A percentile compares a stretch with the other conserved stretches of the same genome.
phyloP scores from a whole-genome alignment of 495 filamentous ascomycete genomes.

The Penicillium bovifimosum region DNA sequence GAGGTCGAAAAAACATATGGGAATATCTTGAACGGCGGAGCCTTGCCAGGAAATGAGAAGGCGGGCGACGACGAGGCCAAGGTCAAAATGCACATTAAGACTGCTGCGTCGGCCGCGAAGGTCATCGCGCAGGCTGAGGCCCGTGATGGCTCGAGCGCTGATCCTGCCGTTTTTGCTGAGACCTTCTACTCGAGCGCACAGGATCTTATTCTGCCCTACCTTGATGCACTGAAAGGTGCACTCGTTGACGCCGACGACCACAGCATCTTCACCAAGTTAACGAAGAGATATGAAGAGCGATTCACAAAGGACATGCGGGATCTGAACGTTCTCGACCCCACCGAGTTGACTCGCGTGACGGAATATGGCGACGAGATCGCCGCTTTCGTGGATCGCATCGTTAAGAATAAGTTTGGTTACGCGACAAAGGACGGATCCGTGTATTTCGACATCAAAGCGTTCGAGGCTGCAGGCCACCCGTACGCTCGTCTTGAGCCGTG shows the following conservation, averaged over 20 bases:
- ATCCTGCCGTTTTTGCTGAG: conserved; percentile 37
- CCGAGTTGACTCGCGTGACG: conserved; percentile 78
- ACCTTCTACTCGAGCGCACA: conserved; percentile 51
- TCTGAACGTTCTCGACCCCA: conserved; percentile 79
- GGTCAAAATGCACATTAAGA: conserved; percentile 88
- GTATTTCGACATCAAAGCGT: conserved; percentile 88
- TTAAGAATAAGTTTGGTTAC: conserved; percentile 85
- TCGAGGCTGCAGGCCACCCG: conserved; percentile 74
- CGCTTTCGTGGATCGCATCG: conserved; percentile 66
- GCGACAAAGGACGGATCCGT: conserved; percentile 75
- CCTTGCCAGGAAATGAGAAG: conserved; percentile 56
- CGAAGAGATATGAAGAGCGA: conserved; percentile 71
- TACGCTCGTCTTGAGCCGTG: conserved; percentile 87
- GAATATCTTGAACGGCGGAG: conserved; percentile 45
- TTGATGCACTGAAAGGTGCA: conserved; percentile 71
- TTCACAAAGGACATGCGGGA: conserved; percentile 81
- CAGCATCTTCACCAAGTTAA: conserved; percentile 72
- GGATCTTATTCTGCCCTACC: conserved; percentile 76
- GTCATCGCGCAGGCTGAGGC: conserved; percentile 44
- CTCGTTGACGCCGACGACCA: conserved; percentile 72
- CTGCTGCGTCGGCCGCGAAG: conserved; percentile 55
- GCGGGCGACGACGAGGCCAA: conserved; percentile 75
- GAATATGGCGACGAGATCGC: conserved; percentile 85
- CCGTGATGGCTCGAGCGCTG: conserved; percentile 27
- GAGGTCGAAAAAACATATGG: conserved; percentile 58